Base-by-base conservation (phyloP, 2,329 filamentous ascomycete species). In the Penicillium sclerotiorum region DNA sequence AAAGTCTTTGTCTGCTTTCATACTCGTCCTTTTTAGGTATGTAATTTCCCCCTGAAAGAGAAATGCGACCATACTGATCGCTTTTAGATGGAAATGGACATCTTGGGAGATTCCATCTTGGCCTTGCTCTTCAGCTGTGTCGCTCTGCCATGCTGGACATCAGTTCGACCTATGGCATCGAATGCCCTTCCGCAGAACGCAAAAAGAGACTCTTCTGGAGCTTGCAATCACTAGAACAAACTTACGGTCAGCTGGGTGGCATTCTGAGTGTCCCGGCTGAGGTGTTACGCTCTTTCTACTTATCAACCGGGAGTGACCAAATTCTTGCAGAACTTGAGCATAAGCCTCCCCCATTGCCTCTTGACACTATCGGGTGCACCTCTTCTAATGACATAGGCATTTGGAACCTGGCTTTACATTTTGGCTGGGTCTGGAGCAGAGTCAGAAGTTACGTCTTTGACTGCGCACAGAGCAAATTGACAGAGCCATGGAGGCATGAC, bases 121-220 rank as follows among this genome's bases (percentile, higher is more conserved):
- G 77, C 8, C 71, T 80, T 9, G 76, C 74, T 1, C 72, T 77
- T 30, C 78, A 80, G 53, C 72, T 80, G 8, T 80, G 77, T 53
- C 74, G 75, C 8, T 77, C 78, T 0, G 77, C 78, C 7, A 75
- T 75, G 73, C 59, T 80, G 1, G 78, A 80, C 47, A 57, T 75
- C 0, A 69, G 74, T 37, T 68, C 71, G 0, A 61, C 66, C 0
- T 79, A 79, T 38, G 57, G 57, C 0, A 44, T 60, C 3, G 65
- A 72, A 7, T 71, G 73, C 30, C 61, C 67, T 0, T 57, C 55
- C 1, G 56, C 63, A 0, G 75, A 80, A 45, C 71, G 77, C 8
- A 80, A 80, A 58, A 78, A 74, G 56, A 62, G 76, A 3, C 63
- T 80, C 0, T 80, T 80, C 25, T 80, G 78, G 78, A 80, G 77